phyloP scores from a whole-genome alignment of 257 asterid genomes.

The Craterostigma plantagineum region DNA sequence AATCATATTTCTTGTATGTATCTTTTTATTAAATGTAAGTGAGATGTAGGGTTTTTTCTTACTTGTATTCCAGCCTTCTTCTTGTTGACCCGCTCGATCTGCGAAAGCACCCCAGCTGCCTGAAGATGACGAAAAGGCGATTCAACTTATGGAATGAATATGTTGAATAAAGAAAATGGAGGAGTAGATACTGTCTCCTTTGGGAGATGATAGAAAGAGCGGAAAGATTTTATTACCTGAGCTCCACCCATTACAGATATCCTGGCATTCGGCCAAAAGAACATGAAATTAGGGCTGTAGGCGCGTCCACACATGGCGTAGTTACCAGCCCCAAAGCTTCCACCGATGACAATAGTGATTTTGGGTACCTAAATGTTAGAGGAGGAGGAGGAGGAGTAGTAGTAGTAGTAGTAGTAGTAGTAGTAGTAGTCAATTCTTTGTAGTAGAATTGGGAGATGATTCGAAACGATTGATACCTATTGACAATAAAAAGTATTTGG shows the following conservation, averaged over 20 bases:
- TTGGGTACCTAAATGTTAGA: slow-evolving; percentile 79
- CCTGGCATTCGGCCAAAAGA: slow-evolving; percentile 95
- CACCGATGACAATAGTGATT: slow-evolving; percentile 71
- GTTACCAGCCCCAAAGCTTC: slow-evolving; percentile 99
- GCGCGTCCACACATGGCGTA: slow-evolving; percentile 99
- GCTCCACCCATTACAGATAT: slow-evolving; percentile 98
- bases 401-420: too few relatives aligned
- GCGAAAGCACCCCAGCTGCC: slow-evolving; percentile 97
- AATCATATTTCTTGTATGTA: too few relatives aligned
- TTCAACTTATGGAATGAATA: too few relatives aligned
- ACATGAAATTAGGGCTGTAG: slow-evolving; percentile 78
- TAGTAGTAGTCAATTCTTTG: slow-evolving; percentile 9
- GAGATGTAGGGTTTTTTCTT: too few relatives aligned
- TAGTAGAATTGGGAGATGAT: not conserved
- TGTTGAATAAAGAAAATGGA: too few relatives aligned
- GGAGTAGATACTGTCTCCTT: too few relatives aligned
- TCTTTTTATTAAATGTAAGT: too few relatives aligned
- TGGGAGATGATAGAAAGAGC: not conserved
- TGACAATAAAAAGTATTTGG: not conserved
- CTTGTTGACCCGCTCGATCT: slow-evolving; percentile 58
- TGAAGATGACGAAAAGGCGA: slow-evolving; percentile 17
- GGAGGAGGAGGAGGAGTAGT: too few relatives aligned
- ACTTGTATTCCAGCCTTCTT: slow-evolving; percentile 59
- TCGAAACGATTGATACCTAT: not conserved
- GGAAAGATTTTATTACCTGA: slow-evolving; percentile 51